A percentile compares a stretch with the other conserved stretches of the same genome.
These are phyloP conservation scores for Withania somnifera DNA, from an alignment of 305 asterid genomes.

Conservation along the genomic window DNA sequence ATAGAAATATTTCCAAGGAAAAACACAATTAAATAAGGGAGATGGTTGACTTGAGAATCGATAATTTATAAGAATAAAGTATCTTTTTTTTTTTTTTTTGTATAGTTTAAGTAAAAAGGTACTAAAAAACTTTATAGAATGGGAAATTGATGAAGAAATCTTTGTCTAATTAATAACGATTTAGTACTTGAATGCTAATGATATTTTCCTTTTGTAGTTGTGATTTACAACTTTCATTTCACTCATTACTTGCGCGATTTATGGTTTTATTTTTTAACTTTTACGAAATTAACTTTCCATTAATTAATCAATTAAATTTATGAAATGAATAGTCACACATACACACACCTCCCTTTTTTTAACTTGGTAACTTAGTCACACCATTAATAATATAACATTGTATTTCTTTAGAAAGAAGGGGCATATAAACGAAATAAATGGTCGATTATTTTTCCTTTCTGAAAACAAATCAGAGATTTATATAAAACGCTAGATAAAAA, in stretches of 20 bases:
- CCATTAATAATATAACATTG: not conserved
- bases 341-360: too few species aligned
- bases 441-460: not conserved
- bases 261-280: not conserved
- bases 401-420: not conserved
- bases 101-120: not conserved
- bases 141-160: slow-evolving; percentile 6
- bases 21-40: not conserved
- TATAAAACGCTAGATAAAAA: not conserved
- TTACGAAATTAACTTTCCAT: not conserved
- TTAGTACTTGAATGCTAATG: slow-evolving; percentile 22
- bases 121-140: not conserved
- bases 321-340: not conserved
- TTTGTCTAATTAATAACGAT: slow-evolving; percentile 22
- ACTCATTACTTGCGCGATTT: not conserved
- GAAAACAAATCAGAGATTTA: too few species aligned
- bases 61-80: not conserved
- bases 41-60: not conserved
- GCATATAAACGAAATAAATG: not conserved
- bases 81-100: too few species aligned
- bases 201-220: slow-evolving; percentile 15
- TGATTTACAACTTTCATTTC: slow-evolving; percentile 2
- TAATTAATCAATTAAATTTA: not conserved
- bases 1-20: not conserved
- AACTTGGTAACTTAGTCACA: too few species aligned